These are phyloP conservation scores for Chalara sp. DNA, from an alignment of 2,329 filamentous ascomycete genomes.

Conservation along the genomic window DNA sequence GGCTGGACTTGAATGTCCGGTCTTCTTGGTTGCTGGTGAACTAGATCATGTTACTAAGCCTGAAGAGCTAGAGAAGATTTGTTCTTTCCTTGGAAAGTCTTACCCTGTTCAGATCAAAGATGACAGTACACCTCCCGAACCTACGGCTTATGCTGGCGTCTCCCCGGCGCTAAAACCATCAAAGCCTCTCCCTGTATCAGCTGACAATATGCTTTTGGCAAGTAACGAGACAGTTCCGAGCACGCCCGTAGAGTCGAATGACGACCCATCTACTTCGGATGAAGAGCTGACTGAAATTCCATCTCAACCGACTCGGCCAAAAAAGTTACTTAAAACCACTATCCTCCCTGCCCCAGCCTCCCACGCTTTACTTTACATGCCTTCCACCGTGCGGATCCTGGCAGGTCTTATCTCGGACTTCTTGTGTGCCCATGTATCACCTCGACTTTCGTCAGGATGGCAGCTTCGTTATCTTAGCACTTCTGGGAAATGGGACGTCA, in stretches of 20 bases:
- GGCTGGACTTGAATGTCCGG: conserved; percentile 63
- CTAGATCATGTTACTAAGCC: conserved; percentile 71
- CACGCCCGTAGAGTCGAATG: conserved; percentile 10
- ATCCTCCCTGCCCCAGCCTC: conserved; percentile 71
- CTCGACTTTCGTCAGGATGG: conserved; percentile 77
- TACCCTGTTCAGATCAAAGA: conserved; percentile 18
- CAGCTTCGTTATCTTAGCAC: conserved; percentile 83
- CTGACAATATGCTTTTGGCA: too few species aligned
- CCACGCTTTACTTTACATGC: conserved; percentile 79
- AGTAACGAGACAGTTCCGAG: too few species aligned
- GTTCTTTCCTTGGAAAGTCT: conserved; percentile 29
- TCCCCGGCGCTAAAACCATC: too few species aligned
- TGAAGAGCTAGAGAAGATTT: conserved; percentile 63
- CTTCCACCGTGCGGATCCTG: conserved; percentile 66
- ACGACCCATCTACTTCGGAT: conserved; percentile 41
- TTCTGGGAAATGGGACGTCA: conserved; percentile 96
- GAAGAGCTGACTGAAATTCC: conserved; percentile 38
- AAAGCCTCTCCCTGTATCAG: too few species aligned
- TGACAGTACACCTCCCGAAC: not conserved
- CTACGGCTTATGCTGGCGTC: too few species aligned
- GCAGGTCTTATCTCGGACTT: conserved; percentile 81
- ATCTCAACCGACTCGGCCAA: conserved; percentile 40
- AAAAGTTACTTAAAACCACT: conserved; percentile 56
- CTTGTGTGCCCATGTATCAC: conserved; percentile 65
- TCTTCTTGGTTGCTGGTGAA: conserved; percentile 74